Conservation (phyloP, 495 filamentous ascomycete genomes). For the Aspergillus haitiensis region DNA sequence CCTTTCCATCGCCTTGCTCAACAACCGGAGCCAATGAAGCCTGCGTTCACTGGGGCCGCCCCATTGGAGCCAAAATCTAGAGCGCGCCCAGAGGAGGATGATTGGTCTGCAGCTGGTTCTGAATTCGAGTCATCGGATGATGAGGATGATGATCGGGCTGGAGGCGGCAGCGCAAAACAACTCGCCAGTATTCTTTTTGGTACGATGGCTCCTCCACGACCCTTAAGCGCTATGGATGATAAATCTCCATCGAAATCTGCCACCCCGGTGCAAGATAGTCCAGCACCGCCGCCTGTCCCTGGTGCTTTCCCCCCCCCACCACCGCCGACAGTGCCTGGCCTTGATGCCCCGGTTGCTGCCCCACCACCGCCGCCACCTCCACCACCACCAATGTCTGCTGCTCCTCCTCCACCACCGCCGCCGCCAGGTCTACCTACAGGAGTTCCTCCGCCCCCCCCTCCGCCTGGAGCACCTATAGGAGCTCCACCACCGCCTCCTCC, state of each 20-base stretch:
- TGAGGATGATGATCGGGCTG: constrained; percentile 71
- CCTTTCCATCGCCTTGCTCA: constrained; percentile 90
- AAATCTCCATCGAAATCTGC: constrained; percentile 51
- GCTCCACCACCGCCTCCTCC: constrained; percentile 43
- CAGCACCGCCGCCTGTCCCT: constrained; percentile 19
- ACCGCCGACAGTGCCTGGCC: constrained; percentile 16
- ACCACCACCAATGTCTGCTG: constrained; percentile 35
- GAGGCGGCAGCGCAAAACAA: constrained; percentile 80
- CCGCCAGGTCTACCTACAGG: constrained; percentile 47
- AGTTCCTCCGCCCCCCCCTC: constrained; percentile 42
- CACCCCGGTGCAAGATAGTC: constrained; percentile 41
- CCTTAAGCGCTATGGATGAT: constrained; percentile 78
- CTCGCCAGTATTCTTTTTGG: constrained; percentile 93
- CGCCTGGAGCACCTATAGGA: constrained; percentile 35
- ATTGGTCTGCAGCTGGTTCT: constrained; percentile 82
- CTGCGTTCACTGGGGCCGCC: constrained; percentile 36
- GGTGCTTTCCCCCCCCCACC: background rate
- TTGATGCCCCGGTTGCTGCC: constrained; percentile 23
- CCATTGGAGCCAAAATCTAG: constrained; percentile 52
- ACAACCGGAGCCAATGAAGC: constrained; percentile 46
- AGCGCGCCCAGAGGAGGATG: constrained; percentile 71
- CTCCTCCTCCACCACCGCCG: constrained; percentile 33
- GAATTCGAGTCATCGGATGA: constrained; percentile 70
- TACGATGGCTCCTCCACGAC: constrained; percentile 93
- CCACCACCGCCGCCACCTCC: constrained; percentile 33